Percentiles rank a stretch among this genome's conserved stretches.
Evolutionary conservation across 371 early-diverging fungal genomes (phyloP).

Genomic region (Nematocida sp.): DNA sequence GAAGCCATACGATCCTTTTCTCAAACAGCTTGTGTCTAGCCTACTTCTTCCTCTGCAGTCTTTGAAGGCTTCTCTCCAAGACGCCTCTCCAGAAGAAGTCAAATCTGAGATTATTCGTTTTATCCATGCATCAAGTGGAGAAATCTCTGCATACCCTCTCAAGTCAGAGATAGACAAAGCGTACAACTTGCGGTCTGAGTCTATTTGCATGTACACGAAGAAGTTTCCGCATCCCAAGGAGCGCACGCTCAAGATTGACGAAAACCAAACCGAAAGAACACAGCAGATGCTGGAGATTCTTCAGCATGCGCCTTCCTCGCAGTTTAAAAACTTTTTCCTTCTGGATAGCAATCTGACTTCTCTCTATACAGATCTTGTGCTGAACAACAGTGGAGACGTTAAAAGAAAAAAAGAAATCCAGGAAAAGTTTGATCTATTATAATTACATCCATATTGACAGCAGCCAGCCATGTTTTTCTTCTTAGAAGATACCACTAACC

Average conservation of each 20-base stretch:
- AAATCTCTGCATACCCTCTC: slow-evolving; percentile 13
- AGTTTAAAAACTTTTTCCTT: slow-evolving; percentile 33
- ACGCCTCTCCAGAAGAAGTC: slow-evolving; percentile 38
- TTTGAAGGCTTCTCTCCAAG: slow-evolving; percentile 30
- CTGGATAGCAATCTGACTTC: not conserved
- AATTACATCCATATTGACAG: not conserved
- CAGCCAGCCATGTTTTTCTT: not conserved
- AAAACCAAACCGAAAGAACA: slow-evolving; percentile 18
- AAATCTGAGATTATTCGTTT: slow-evolving; percentile 56
- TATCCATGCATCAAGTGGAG: slow-evolving; percentile 44
- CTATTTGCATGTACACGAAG: slow-evolving; percentile 29
- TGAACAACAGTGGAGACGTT: not conserved
- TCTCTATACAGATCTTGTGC: slow-evolving; percentile 1
- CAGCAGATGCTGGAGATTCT: slow-evolving; percentile 21
- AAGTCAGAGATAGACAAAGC: slow-evolving; percentile 51
- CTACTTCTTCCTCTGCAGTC: slow-evolving; percentile 48
- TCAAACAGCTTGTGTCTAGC: slow-evolving; percentile 27
- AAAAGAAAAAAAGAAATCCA: not conserved
- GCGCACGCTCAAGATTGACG: slow-evolving; percentile 7
- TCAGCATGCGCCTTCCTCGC: slow-evolving; percentile 19
- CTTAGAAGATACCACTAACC: too few species aligned
- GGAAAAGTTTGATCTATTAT: slow-evolving; percentile 3
- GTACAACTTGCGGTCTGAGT: slow-evolving; percentile 53
- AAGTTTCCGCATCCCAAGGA: slow-evolving; percentile 1
- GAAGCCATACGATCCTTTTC: slow-evolving; percentile 35